These are phyloP conservation scores for Tricholoma terreum DNA, from an alignment of 768 basidiomycete species.

Conservation along the genomic window DNA sequence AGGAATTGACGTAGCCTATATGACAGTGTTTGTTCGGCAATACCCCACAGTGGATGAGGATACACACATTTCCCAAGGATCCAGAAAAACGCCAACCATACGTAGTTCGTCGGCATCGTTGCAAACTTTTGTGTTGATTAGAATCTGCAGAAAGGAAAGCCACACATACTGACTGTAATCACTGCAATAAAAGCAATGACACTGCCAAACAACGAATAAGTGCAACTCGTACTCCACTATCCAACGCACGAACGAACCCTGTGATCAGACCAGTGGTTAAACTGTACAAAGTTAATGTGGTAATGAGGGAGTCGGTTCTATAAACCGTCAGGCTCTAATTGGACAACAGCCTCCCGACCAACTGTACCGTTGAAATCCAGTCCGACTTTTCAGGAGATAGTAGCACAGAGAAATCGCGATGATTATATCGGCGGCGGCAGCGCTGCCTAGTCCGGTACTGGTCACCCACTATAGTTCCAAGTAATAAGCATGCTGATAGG, in stretches of 20 bases:
- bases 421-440: conserved; percentile 47
- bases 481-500: conserved; percentile 29
- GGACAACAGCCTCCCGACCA: neutral
- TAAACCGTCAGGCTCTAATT: neutral
- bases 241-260: conserved; percentile 24
- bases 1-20: conserved; percentile 49
- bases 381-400: conserved; percentile 44
- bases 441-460: conserved; percentile 43
- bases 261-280: conserved; percentile 44
- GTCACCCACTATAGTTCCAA: conserved; percentile 42
- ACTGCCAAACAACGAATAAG: conserved; percentile 16
- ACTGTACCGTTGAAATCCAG: conserved; percentile 41
- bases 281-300: conserved; percentile 41
- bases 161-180: conserved; percentile 31
- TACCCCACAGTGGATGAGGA: neutral
- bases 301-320: conserved; percentile 44
- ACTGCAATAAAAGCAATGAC: conserved; percentile 41
- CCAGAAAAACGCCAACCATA: conserved; percentile 52
- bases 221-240: neutral
- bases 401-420: conserved; percentile 48
- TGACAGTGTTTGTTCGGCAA: neutral
- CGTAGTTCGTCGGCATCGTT: conserved; percentile 43
- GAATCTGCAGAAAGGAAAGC: neutral
- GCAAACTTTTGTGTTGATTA: conserved; percentile 32
- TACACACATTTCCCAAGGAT: conserved; percentile 46